phyloP scores from a whole-genome alignment of 371 early-diverging fungal species.

The Blastocladiella emersonii region DNA sequence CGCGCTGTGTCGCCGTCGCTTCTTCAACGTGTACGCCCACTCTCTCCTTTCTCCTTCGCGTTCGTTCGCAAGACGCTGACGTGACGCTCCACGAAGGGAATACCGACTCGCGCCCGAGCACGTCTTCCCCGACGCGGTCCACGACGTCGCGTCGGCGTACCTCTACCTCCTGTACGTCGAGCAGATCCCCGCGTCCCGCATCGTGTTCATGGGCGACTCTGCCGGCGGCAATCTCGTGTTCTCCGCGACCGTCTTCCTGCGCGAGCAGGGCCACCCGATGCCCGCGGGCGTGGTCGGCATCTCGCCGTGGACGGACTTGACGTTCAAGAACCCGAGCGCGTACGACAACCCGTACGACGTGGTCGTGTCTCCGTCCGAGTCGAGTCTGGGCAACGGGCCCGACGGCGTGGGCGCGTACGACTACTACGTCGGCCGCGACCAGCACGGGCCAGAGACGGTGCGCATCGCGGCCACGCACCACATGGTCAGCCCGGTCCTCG shows the following conservation, averaged over 20 bases:
- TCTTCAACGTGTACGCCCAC: not conserved
- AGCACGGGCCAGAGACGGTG: too few species aligned
- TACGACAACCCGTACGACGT: too few species aligned
- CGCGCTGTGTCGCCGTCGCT: not conserved
- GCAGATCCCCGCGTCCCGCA: conserved; percentile 18
- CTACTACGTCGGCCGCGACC: too few species aligned
- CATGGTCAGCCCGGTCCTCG: too few species aligned
- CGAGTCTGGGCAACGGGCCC: too few species aligned
- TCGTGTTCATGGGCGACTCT: conserved; percentile 41
- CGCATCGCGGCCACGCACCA: too few species aligned
- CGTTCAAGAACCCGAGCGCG: too few species aligned
- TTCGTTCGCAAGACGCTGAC: not conserved
- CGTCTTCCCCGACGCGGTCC: conserved; percentile 67
- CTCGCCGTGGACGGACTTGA: conserved; percentile 40
- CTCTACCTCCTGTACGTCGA: conserved; percentile 26
- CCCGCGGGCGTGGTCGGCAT: conserved; percentile 32
- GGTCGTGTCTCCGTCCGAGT: too few species aligned
- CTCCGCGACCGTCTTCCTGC: conserved; percentile 13
- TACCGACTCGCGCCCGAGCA: conserved; percentile 71
- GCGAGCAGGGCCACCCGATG: conserved; percentile 16
- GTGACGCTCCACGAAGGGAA: conserved; percentile 21
- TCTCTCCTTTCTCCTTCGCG: too few species aligned
- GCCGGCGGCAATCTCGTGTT: conserved; percentile 40
- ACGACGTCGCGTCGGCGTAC: conserved; percentile 64
- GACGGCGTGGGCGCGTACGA: too few species aligned